Evolutionary conservation across 2,329 filamentous ascomycete species (phyloP).

Genomic region (Trichoderma koningiopsis): DNA sequence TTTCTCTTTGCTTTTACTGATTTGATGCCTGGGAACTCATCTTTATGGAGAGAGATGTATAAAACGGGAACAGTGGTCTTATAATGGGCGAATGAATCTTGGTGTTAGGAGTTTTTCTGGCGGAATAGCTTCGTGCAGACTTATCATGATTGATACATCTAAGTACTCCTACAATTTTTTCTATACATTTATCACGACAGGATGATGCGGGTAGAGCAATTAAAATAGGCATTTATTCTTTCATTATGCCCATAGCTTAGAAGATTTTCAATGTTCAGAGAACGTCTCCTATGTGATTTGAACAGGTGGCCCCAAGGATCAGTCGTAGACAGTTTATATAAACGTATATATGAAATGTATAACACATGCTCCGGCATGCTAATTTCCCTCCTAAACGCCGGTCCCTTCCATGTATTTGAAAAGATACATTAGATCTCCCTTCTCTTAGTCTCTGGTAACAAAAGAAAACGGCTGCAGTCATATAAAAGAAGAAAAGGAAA

Average conservation of each 20-base stretch:
- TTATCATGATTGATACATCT: not conserved
- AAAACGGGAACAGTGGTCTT: constrained; percentile 4
- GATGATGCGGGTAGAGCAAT: constrained; percentile 8
- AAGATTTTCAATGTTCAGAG: constrained; percentile 10
- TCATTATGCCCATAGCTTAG: constrained; percentile 5
- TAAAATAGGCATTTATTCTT: constrained; percentile 6
- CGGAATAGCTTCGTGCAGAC: not conserved
- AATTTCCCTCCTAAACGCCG: constrained; percentile 23
- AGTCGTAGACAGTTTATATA: constrained; percentile 2
- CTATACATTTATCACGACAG: constrained; percentile 5
- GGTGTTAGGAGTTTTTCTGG: constrained; percentile 2
- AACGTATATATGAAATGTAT: constrained; percentile 1
- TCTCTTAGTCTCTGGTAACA: constrained; percentile 5
- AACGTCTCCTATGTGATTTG: constrained; percentile 2
- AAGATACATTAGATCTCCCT: constrained; percentile 10
- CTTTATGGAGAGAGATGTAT: not conserved
- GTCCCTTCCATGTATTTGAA: constrained; percentile 16
- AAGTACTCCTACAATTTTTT: not conserved
- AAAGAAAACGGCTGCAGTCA: not conserved
- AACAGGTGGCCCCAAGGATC: constrained; percentile 1
- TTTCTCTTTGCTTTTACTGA: not conserved
- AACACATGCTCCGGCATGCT: not conserved
- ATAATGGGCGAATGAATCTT: constrained; percentile 14
- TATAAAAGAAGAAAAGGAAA: not conserved
- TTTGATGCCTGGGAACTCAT: not conserved